Conservation (phyloP, 2,329 filamentous ascomycete species). For the Alternaria sp. region DNA sequence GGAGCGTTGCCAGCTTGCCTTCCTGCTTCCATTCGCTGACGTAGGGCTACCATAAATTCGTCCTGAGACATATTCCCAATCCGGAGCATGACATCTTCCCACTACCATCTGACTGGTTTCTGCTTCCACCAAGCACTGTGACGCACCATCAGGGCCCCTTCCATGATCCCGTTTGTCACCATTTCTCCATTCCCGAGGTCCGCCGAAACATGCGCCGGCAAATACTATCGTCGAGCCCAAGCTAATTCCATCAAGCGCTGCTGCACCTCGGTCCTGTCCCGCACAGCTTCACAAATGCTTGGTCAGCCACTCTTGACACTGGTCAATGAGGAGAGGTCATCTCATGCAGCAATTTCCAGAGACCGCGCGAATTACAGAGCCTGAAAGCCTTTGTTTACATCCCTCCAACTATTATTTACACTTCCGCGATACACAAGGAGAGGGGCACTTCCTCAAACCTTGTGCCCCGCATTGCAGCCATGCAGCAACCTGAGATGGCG, state of each 20-base stretch:
- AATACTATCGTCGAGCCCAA: constrained; percentile 1
- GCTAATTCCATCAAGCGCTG: neutral
- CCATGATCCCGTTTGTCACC: neutral
- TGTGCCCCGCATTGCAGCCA: constrained; percentile 20
- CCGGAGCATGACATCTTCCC: neutral
- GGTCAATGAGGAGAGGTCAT: neutral
- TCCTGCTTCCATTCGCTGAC: neutral
- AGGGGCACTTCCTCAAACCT: constrained; percentile 14
- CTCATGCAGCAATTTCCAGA: neutral
- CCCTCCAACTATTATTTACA: neutral
- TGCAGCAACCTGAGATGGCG: constrained; percentile 8
- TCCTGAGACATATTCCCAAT: neutral
- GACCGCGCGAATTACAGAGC: neutral
- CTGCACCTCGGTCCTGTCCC: constrained; percentile 1
- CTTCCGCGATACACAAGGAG: constrained; percentile 1
- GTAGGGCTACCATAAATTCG: neutral
- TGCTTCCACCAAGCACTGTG: constrained; percentile 4
- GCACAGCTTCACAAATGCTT: neutral
- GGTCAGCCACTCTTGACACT: neutral
- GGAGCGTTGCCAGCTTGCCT: neutral
- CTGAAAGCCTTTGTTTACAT: neutral
- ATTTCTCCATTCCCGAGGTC: neutral
- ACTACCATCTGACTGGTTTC: neutral
- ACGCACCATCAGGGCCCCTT: neutral
- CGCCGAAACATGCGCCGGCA: constrained; percentile 1